Percentiles rank a stretch among this genome's conserved stretches.
Conservation (phyloP, 495 filamentous ascomycete genomes). For the Rhypophila decipiens region DNA sequence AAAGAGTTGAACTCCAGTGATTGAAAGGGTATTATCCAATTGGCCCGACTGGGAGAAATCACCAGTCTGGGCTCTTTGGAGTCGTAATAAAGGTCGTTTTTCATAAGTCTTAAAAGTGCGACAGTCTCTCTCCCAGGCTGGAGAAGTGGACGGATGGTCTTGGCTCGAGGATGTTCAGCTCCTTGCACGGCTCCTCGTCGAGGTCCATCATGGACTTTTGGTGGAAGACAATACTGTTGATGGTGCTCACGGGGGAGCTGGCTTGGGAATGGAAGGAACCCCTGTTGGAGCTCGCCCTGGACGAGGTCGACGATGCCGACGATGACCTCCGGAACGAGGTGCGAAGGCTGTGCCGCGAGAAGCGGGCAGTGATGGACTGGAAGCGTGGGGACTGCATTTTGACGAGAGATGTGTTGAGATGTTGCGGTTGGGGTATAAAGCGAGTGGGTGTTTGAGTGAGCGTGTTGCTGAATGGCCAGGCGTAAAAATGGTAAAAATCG, state of each 20-base stretch:
- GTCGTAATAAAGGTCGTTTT: neutral
- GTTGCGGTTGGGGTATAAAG: neutral
- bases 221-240: constrained; percentile 47
- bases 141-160: constrained; percentile 49
- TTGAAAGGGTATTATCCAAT: no score
- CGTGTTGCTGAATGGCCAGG: neutral
- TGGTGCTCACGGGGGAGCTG: constrained; percentile 38
- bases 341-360: constrained; percentile 39
- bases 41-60: no score
- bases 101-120: constrained; percentile 19
- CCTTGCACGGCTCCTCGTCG: constrained; percentile 40
- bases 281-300: constrained; percentile 30
- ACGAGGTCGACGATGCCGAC: constrained; percentile 34
- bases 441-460: no score
- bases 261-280: constrained; percentile 34
- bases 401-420: constrained; percentile 3
- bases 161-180: constrained; percentile 48
- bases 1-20: neutral
- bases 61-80: no score
- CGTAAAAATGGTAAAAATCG: neutral
- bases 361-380: constrained; percentile 42
- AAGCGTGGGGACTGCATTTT: constrained; percentile 44
- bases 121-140: constrained; percentile 49
- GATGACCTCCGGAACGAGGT: constrained; percentile 45
- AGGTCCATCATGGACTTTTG: constrained; percentile 40